phyloP scores from a whole-genome alignment of 106 monocot species.

The Dendrobium nobile region DNA sequence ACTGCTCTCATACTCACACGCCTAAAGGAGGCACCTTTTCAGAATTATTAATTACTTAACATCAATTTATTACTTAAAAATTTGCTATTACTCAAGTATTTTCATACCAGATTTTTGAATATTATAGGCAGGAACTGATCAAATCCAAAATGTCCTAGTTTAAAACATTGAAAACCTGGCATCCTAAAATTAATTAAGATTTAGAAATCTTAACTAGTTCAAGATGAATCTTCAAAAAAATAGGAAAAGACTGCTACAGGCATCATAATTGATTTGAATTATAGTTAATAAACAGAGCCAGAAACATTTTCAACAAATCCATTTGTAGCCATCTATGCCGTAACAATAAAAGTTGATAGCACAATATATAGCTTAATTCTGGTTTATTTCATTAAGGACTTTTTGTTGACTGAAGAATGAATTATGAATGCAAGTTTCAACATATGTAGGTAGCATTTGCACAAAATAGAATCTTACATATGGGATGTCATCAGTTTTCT shows the following conservation, averaged over 20 bases:
- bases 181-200: background rate
- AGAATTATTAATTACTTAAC: no score
- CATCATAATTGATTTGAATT: background rate
- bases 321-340: background rate
- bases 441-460: background rate
- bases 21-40: no score
- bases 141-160: no score
- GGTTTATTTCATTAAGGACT: background rate
- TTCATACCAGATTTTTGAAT: no score
- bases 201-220: background rate
- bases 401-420: background rate
- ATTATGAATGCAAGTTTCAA: background rate
- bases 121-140: no score
- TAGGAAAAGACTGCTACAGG: no score
- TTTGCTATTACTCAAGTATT: no score
- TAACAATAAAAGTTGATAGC: background rate
- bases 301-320: background rate
- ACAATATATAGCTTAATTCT: background rate
- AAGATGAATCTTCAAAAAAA: background rate
- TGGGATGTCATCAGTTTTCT: no score
- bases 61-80: no score
- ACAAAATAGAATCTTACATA: background rate
- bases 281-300: background rate
- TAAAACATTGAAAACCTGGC: no score
- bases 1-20: no score